Base-by-base conservation (phyloP, 176 grass and related monocot genomes). In the Rhynchospora tenuis region DNA sequence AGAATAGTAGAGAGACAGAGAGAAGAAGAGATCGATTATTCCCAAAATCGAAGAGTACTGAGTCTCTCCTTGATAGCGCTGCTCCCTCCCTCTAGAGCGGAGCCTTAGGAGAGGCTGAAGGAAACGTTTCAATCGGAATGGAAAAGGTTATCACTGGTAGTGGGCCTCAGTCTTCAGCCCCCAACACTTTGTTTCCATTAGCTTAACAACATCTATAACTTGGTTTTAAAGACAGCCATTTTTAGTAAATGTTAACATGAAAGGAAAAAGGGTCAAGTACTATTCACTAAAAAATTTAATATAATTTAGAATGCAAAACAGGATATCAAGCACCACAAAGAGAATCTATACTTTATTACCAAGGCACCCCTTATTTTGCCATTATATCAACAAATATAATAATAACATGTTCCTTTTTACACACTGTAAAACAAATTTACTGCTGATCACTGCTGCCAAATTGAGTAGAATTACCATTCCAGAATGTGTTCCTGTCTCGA, bases 401-500 rank as follows among this genome's bases (percentile, higher is more conserved):
- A 56, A 56, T 56, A 10, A 77, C 14, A 77, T 24, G 13, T 28
- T 2, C 15, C 68, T 9, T 22, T 54, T 52, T 77, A 27, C 22
- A 52, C 22, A 52, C 22, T 14, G 15, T 17, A 64, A 43, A 31
- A 8, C 29, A 14, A 1, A 12, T 14, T 65, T 86, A 97, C 73
- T 90, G 92, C 73, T 85, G 26, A 48, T 93, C 89, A 50, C 90
- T 88, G 7, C 96, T 92, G 61, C 96, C 93, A 84, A 89, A 99
- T 79, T 99, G 93, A 24, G 93, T 99, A 69, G 96, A 99, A 77
- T 99, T 99, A 44, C 96, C 96, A 22, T 99, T 99, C 96, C 96
- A 99, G 71, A 95, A 99, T 76, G 93, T 85, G 80, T 99, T 99
- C 63, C 83, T 86, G 65, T 95, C 89, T 31, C 84, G 62, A 45